These are phyloP conservation scores for Xerocomellus dryophilus DNA, from an alignment of 768 basidiomycete genomes.

Conservation along the genomic window DNA sequence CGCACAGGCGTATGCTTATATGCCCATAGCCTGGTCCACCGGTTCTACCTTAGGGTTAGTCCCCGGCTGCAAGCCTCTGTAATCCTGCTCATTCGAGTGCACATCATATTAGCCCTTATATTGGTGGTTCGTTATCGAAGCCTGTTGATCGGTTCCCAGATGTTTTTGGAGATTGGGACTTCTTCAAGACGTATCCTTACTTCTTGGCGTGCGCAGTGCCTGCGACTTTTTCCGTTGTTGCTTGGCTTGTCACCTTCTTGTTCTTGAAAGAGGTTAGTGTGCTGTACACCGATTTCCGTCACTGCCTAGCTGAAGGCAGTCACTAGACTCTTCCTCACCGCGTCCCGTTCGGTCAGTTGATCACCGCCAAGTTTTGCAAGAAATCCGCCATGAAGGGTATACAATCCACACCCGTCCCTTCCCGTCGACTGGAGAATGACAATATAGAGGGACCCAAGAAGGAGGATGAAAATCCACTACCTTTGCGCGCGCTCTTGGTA, in stretches of 20 bases:
- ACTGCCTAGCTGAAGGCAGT: conserved; percentile 6
- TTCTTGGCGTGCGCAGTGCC: conserved; percentile 69
- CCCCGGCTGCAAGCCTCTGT: not conserved
- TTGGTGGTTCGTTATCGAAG: conserved; percentile 64
- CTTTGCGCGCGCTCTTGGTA: conserved; percentile 51
- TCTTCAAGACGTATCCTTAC: conserved; percentile 70
- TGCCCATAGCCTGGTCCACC: conserved; percentile 53
- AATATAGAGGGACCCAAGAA: not conserved
- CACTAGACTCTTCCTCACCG: conserved; percentile 35
- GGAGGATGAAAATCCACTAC: conserved; percentile 35
- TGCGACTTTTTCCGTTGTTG: conserved; percentile 54
- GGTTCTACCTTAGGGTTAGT: conserved; percentile 47
- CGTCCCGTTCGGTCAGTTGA: conserved; percentile 27
- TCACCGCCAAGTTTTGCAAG: conserved; percentile 16
- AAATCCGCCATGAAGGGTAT: not conserved
- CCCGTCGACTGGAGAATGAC: conserved; percentile 1
- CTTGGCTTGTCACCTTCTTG: conserved; percentile 49
- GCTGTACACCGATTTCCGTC: not conserved
- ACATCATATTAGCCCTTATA: conserved; percentile 47
- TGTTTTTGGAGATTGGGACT: conserved; percentile 52
- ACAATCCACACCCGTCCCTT: conserved; percentile 7
- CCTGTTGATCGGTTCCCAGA: conserved; percentile 66
- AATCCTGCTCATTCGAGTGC: not conserved
- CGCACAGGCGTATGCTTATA: conserved; percentile 62
- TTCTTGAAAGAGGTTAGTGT: conserved; percentile 58